A percentile compares a stretch with the other conserved stretches of the same genome.
Conservation (phyloP, 768 basidiomycete species). For the Lentinus brumalis region DNA sequence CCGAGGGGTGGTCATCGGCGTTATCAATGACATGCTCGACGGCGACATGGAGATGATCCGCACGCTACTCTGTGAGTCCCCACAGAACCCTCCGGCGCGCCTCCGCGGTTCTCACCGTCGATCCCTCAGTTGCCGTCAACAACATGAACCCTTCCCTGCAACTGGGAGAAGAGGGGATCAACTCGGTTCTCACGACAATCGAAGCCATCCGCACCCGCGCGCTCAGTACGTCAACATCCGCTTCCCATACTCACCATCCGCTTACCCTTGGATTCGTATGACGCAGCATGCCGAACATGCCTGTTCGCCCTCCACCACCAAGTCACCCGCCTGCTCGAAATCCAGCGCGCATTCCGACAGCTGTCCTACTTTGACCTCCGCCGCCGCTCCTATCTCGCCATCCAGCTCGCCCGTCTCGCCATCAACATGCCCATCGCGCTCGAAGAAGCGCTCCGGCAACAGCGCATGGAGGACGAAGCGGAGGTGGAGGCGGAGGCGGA, state of each 20-base stretch:
- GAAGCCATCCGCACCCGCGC: conserved; percentile 73
- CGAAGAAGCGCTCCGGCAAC: conserved; percentile 63
- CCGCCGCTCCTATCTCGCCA: conserved; percentile 72
- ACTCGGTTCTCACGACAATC: conserved; percentile 71
- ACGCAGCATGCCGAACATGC: conserved; percentile 72
- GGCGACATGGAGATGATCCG: conserved; percentile 88
- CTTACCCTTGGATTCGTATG: background rate
- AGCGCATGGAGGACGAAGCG: conserved; percentile 25
- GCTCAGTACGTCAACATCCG: conserved; percentile 52
- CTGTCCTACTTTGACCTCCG: conserved; percentile 79
- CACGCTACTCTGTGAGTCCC: conserved; percentile 58
- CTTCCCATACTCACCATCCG: conserved; percentile 1
- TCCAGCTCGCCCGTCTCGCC: conserved; percentile 77
- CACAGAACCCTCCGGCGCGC: background rate
- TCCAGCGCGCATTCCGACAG: conserved; percentile 74
- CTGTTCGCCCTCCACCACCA: conserved; percentile 72
- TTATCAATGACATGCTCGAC: conserved; percentile 81
- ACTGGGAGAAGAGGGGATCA: conserved; percentile 77
- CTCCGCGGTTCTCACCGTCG: background rate
- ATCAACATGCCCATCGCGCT: conserved; percentile 73
- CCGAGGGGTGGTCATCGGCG: conserved; percentile 67
- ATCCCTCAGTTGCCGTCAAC: conserved; percentile 63
- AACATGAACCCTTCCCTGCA: conserved; percentile 79
- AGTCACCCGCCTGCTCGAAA: conserved; percentile 76
- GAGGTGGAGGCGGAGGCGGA: conserved; percentile 24